These are phyloP conservation scores for Arthrobotrys iridis DNA, from an alignment of 2,329 filamentous ascomycete species.

Conservation along the genomic window DNA sequence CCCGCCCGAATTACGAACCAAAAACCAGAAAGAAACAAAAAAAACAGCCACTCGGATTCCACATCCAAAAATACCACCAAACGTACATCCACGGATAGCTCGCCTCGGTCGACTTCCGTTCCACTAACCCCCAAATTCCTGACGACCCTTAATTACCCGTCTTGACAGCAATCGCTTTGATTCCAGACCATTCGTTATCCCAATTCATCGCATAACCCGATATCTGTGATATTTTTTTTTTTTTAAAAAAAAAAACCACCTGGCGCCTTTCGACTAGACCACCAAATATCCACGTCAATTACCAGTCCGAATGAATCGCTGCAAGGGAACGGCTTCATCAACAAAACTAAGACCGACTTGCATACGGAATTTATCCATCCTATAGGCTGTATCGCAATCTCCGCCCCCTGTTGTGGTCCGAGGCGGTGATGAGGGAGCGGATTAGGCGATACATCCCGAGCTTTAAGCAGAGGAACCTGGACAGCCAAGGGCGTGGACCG, in stretches of 20 bases:
- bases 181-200: constrained; percentile 6
- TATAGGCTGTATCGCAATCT: constrained; percentile 22
- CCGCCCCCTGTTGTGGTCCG: neutral
- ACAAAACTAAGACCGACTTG: constrained; percentile 6
- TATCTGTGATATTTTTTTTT: constrained; percentile 36
- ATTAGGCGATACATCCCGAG: constrained; percentile 52
- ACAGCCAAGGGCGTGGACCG: constrained; percentile 10
- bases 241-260: neutral
- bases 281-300: neutral
- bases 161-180: constrained; percentile 14
- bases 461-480: constrained; percentile 51
- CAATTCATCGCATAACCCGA: constrained; percentile 1
- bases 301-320: constrained; percentile 53
- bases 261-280: neutral
- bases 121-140: constrained; percentile 5
- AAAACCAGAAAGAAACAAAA: too few relatives aligned
- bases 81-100: constrained; percentile 54
- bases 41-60: constrained; percentile 15
- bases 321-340: constrained; percentile 34
- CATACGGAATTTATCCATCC: constrained; percentile 23
- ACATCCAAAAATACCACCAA: constrained; percentile 22
- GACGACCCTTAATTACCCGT: constrained; percentile 9
- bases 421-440: constrained; percentile 52
- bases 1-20: neutral
- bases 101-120: constrained; percentile 49